A percentile compares a stretch with the other conserved stretches of the same genome.
These are phyloP conservation scores for Hygrophorus pudorinus DNA, from an alignment of 768 basidiomycete species.

Conservation along the genomic window DNA sequence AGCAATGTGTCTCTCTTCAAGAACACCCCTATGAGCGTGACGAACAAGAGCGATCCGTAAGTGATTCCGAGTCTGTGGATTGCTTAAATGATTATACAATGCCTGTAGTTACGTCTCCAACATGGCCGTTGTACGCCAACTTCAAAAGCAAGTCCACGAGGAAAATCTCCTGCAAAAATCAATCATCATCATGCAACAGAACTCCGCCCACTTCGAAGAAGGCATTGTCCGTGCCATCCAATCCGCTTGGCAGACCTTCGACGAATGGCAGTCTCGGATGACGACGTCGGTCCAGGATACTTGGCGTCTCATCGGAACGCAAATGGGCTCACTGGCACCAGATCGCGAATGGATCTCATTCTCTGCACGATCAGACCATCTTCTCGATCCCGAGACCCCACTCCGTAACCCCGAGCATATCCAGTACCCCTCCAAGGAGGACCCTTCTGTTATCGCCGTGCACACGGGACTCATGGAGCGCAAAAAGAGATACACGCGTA, in stretches of 20 bases:
- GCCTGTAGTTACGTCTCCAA: slow-evolving; percentile 55
- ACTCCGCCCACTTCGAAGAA: slow-evolving; percentile 93
- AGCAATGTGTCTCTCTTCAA: slow-evolving; percentile 85
- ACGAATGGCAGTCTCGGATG: slow-evolving; percentile 88
- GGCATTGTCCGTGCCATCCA: slow-evolving; percentile 93
- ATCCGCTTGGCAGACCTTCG: slow-evolving; percentile 94
- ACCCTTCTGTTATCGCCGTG: slow-evolving; percentile 74
- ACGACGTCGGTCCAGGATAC: slow-evolving; percentile 62
- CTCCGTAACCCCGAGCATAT: slow-evolving; percentile 70
- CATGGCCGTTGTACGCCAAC: slow-evolving; percentile 62
- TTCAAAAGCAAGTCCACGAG: slow-evolving; percentile 89
- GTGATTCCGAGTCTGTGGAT: slow-evolving; percentile 17
- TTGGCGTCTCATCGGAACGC: slow-evolving; percentile 56
- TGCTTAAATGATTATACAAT: neutral
- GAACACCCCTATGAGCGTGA: slow-evolving; percentile 86
- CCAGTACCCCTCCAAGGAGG: slow-evolving; percentile 84
- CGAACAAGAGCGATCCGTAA: slow-evolving; percentile 74
- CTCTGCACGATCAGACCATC: slow-evolving; percentile 85
- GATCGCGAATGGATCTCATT: slow-evolving; percentile 96
- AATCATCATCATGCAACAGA: slow-evolving; percentile 97
- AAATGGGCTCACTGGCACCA: slow-evolving; percentile 73
- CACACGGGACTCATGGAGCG: slow-evolving; percentile 89
- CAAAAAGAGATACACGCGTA: slow-evolving; percentile 89
- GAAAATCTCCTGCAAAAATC: slow-evolving; percentile 98
- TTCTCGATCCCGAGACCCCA: slow-evolving; percentile 95